Conservation (phyloP, 495 filamentous ascomycete genomes). For the Penicillium canariense region DNA sequence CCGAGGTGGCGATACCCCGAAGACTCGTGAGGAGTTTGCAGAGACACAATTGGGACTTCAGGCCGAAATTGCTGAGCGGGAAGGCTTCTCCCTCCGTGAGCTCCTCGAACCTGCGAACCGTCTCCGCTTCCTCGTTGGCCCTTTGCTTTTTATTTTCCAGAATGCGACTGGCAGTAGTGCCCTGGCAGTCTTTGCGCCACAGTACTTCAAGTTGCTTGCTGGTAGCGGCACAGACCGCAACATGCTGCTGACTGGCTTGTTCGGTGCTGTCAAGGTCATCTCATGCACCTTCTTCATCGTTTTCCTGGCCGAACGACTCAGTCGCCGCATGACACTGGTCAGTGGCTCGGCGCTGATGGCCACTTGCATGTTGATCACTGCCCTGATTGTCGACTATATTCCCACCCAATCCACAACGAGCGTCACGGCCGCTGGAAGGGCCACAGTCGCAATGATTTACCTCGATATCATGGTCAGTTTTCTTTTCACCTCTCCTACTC, state of each 20-base stretch:
- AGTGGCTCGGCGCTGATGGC: constrained; percentile 29
- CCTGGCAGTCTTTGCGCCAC: constrained; percentile 30
- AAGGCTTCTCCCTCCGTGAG: constrained; percentile 40
- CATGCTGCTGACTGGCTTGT: constrained; percentile 41
- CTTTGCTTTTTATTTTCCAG: constrained; percentile 21
- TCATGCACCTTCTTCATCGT: constrained; percentile 38
- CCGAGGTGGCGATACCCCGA: constrained; percentile 35
- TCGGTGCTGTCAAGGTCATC: constrained; percentile 40
- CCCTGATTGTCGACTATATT: constrained; percentile 22
- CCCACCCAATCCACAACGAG: constrained; percentile 17
- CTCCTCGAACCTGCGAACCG: constrained; percentile 40
- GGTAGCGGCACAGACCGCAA: constrained; percentile 30
- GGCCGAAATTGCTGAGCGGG: constrained; percentile 37
- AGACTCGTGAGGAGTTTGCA: constrained; percentile 45
- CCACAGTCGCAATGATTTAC: constrained; percentile 27
- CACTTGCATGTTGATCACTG: constrained; percentile 25
- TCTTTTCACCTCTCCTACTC: not conserved
- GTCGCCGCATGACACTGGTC: constrained; percentile 35
- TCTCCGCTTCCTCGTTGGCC: constrained; percentile 32
- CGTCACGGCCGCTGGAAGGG: constrained; percentile 21
- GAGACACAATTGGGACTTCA: constrained; percentile 45
- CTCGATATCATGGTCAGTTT: constrained; percentile 25
- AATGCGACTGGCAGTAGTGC: constrained; percentile 28
- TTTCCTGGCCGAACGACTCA: constrained; percentile 38
- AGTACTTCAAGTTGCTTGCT: constrained; percentile 41